These are phyloP conservation scores for Myxozyma nipponensis DNA, from an alignment of 805 yeast genomes.

Conservation along the genomic window DNA sequence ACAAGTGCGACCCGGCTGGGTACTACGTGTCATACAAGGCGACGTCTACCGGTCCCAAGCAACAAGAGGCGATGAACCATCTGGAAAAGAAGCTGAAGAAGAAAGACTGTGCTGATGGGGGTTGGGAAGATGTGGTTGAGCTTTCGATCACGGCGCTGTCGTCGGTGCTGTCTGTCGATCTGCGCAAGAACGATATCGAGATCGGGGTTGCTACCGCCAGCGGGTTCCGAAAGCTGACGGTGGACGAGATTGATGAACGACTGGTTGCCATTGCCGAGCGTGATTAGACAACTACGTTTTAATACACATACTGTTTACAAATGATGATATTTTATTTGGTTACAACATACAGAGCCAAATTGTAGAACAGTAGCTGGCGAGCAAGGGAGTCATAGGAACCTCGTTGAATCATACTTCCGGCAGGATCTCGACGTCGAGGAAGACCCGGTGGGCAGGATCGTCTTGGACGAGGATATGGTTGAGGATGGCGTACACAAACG, in stretches of 20 bases:
- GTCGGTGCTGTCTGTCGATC: slow-evolving; percentile 85
- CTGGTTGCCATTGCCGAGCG: slow-evolving; percentile 93
- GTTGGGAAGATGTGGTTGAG: slow-evolving; percentile 86
- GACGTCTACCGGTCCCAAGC: slow-evolving; percentile 93
- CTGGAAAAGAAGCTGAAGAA: slow-evolving; percentile 87
- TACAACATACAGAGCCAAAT: too few relatives aligned
- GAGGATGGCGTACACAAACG: slow-evolving; percentile 7
- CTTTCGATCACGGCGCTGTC: slow-evolving; percentile 82
- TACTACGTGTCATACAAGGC: slow-evolving; percentile 89
- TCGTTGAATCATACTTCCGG: slow-evolving; percentile 12
- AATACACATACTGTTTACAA: too few relatives aligned
- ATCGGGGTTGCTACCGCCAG: slow-evolving; percentile 67
- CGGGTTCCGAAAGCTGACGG: slow-evolving; percentile 60
- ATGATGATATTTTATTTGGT: too few relatives aligned
- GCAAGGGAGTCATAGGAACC: neutral
- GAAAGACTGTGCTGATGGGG: slow-evolving; percentile 65
- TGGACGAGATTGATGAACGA: slow-evolving; percentile 92
- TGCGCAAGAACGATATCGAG: slow-evolving; percentile 89
- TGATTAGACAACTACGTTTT: slow-evolving; percentile 51
- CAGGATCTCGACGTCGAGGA: slow-evolving; percentile 20
- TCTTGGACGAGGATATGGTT: neutral
- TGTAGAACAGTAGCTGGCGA: too few relatives aligned
- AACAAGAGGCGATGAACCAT: slow-evolving; percentile 87
- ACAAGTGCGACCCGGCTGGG: slow-evolving; percentile 97
- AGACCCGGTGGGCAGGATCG: slow-evolving; percentile 4